Conservation (phyloP, 2,329 filamentous ascomycete species). For the Pezicula neosporulosa region DNA sequence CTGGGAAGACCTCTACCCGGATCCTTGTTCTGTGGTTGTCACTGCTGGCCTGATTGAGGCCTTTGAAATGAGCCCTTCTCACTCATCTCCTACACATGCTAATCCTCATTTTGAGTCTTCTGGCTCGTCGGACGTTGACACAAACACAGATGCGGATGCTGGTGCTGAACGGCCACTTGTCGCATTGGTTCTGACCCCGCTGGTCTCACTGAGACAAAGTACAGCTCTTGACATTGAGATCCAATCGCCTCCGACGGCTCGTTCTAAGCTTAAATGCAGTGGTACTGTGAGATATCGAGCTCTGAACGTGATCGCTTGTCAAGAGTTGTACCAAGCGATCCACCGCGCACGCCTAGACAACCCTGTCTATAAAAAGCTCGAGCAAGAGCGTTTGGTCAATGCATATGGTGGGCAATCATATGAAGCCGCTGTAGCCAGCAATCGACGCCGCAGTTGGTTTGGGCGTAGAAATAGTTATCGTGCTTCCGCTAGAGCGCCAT, state of each 20-base stretch:
- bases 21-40: conserved; percentile 52
- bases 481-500: conserved; percentile 57
- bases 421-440: conserved; percentile 37
- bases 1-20: conserved; percentile 55
- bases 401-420: conserved; percentile 56
- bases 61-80: conserved; percentile 38
- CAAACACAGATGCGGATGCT: conserved; percentile 17
- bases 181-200: conserved; percentile 82
- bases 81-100: conserved; percentile 35
- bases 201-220: conserved; percentile 85
- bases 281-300: conserved; percentile 79
- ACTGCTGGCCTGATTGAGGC: conserved; percentile 57
- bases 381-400: conserved; percentile 66
- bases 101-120: conserved; percentile 18
- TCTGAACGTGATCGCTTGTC: conserved; percentile 71
- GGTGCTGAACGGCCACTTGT: conserved; percentile 46
- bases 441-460: conserved; percentile 51
- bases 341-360: conserved; percentile 90
- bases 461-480: conserved; percentile 64
- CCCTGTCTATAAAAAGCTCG: conserved; percentile 73
- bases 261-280: conserved; percentile 65
- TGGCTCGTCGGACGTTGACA: conserved; percentile 3
- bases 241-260: conserved; percentile 74
- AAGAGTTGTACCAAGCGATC: conserved; percentile 78
- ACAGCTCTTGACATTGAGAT: conserved; percentile 94